These are phyloP conservation scores for Nicotiana sylvestris DNA, from an alignment of 257 asterid species.

Conservation along the genomic window DNA sequence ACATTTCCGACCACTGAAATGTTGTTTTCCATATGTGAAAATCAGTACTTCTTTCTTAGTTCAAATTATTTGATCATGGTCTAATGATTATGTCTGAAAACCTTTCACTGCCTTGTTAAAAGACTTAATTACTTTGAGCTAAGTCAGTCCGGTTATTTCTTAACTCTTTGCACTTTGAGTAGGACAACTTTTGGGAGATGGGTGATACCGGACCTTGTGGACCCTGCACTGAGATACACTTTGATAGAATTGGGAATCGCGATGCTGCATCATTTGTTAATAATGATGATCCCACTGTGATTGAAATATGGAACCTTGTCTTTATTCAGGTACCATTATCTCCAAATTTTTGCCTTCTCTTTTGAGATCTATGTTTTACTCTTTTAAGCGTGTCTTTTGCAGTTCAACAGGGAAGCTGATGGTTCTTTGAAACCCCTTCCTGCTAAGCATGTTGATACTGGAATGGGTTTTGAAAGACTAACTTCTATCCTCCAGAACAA, in stretches of 20 bases:
- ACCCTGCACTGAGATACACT: constrained; percentile 96
- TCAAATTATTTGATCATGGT: background rate
- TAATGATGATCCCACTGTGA: constrained; percentile 91
- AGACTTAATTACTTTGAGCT: background rate
- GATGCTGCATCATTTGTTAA: constrained; percentile 85
- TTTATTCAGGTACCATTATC: constrained; percentile 75
- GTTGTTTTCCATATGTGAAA: background rate
- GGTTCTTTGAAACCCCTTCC: constrained; percentile 91
- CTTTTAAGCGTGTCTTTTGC: constrained; percentile 16
- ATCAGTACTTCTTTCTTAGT: background rate
- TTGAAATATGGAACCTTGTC: constrained; percentile 98
- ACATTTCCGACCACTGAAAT: background rate
- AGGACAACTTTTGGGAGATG: constrained; percentile 99
- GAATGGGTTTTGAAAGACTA: constrained; percentile 96
- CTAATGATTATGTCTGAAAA: background rate
- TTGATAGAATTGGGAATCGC: constrained; percentile 90
- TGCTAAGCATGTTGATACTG: constrained; percentile 95
- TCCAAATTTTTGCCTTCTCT: background rate
- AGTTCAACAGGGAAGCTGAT: constrained; percentile 92
- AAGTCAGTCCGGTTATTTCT: background rate
- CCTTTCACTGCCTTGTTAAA: background rate
- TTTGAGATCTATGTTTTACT: background rate
- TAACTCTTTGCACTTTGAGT: constrained; percentile 13
- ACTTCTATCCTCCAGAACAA: constrained; percentile 91
- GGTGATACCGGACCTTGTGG: constrained; percentile 99